Evolutionary conservation across 768 basidiomycete species (phyloP), one percentile per base, ranked within the genome.

Genomic region (Mycena leptocephala): DNA sequence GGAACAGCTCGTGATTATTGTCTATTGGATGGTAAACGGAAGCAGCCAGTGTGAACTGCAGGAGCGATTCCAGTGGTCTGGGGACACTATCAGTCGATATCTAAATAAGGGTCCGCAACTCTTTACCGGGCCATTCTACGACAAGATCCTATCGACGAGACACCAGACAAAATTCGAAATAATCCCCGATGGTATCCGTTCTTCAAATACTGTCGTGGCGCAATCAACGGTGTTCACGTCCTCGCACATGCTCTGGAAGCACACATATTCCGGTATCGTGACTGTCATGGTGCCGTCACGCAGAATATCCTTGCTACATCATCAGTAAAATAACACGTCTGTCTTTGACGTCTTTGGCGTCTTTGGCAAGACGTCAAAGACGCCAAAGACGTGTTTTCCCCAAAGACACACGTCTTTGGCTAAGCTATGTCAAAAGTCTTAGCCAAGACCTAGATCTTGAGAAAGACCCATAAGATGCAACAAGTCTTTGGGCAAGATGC

Each of bases 241-340:
- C 56, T 74, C 30, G 76, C 67, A 20, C 41, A 33, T n/a, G n/a
- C n/a, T n/a, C n/a, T n/a, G n/a, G n/a, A n/a, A n/a, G n/a, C n/a
- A 24, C 56, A 79, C 33, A 74, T 62, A 24, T 1, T 46, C 64
- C 66, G 74, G 7, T 70, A 78, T 59, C 78, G 78, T 10, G 65
- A 74, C 24, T 65, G 66, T 0, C 81, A 83, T 70, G 83, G 81
- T 0, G 28, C 35, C 14, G 70, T 88, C 14, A 82, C 84, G 3
- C 82, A 82, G 46, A 87, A 88, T 66, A 67, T 80, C 9, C 74
- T 87, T 3, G 86, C 84, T 33, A 76, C 78, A 0, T 86, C n/a
- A n/a, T n/a, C n/a, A n/a, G n/a, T n/a, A n/a, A n/a, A n/a, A n/a
- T n/a, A n/a, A n/a, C n/a, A n/a, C n/a, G n/a, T n/a, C n/a, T n/a